Conservation (phyloP, 805 yeast genomes). For the Candida wancherniae region DNA sequence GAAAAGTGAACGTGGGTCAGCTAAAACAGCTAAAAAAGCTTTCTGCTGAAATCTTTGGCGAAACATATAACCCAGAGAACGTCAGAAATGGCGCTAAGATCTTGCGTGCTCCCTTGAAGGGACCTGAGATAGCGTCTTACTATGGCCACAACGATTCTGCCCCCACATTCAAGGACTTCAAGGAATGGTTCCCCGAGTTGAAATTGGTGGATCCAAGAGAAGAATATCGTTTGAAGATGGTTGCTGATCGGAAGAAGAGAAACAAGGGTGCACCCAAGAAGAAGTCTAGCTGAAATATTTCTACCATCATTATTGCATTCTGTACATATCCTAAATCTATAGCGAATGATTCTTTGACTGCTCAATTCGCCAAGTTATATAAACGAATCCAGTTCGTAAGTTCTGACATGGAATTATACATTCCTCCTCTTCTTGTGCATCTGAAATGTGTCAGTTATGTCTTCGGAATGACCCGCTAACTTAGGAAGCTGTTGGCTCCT, state of each 20-base stretch:
- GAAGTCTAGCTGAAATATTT: slow-evolving; percentile 28
- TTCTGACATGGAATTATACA: too few species aligned
- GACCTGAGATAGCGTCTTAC: slow-evolving; percentile 64
- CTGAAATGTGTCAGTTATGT: slow-evolving; percentile 15
- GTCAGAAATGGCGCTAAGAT: slow-evolving; percentile 71
- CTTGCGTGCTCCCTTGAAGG: slow-evolving; percentile 62
- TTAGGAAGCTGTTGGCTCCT: too few species aligned
- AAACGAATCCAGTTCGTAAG: too few species aligned
- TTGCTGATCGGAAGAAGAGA: slow-evolving; percentile 67
- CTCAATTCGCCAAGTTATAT: too few species aligned
- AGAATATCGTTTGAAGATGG: slow-evolving; percentile 61
- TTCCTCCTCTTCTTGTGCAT: slow-evolving; percentile 8
- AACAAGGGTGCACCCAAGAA: slow-evolving; percentile 87
- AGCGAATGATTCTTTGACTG: too few species aligned
- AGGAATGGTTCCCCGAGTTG: slow-evolving; percentile 46
- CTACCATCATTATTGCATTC: slow-evolving; percentile 1
- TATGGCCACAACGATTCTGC: slow-evolving; percentile 67
- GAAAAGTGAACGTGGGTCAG: slow-evolving; percentile 42
- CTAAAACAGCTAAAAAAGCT: slow-evolving; percentile 54
- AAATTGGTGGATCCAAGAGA: slow-evolving; percentile 64
- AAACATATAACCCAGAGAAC: slow-evolving; percentile 61
- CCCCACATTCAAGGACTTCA: slow-evolving; percentile 58
- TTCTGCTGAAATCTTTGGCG: slow-evolving; percentile 63
- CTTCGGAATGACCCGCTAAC: too few species aligned
- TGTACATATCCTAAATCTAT: slow-evolving; percentile 9